Conservation (phyloP, 139 green algal species). For the Pycnococcus provasolii region DNA sequence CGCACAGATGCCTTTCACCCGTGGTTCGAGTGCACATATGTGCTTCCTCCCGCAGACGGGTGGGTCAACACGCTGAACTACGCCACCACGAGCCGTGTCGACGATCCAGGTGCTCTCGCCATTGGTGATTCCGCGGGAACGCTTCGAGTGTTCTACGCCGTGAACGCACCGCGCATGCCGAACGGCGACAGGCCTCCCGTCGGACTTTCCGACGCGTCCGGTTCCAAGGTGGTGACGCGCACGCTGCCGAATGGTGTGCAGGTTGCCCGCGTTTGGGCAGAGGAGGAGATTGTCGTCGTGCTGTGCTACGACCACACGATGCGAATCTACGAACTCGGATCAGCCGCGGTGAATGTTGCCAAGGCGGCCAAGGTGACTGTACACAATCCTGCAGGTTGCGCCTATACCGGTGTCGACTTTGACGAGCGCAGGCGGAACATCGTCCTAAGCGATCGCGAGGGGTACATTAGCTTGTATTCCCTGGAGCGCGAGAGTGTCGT, state of each 20-base stretch:
- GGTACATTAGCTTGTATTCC: no score
- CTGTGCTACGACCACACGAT: neutral
- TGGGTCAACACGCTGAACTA: constrained; percentile 6
- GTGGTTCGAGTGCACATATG: neutral
- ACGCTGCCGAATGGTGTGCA: constrained; percentile 11
- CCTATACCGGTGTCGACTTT: no score
- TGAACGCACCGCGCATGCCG: no score
- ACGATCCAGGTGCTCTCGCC: neutral
- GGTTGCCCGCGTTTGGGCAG: neutral
- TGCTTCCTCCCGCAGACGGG: neutral
- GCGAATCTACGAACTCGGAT: neutral
- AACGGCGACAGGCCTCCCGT: no score
- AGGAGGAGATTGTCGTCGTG: neutral
- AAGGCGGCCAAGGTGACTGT: neutral
- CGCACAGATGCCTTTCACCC: neutral
- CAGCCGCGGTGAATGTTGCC: neutral
- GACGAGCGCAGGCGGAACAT: no score
- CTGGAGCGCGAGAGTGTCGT: no score
- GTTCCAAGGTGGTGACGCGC: neutral
- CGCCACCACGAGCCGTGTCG: neutral
- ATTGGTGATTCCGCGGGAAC: neutral
- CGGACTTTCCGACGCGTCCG: neutral
- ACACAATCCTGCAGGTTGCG: no score
- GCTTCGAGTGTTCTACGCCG: neutral
- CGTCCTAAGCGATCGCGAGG: no score